A percentile compares a stretch with the other conserved stretches of the same genome.
Conservation (phyloP, 768 basidiomycete species). For the Termitomyces titanicus region DNA sequence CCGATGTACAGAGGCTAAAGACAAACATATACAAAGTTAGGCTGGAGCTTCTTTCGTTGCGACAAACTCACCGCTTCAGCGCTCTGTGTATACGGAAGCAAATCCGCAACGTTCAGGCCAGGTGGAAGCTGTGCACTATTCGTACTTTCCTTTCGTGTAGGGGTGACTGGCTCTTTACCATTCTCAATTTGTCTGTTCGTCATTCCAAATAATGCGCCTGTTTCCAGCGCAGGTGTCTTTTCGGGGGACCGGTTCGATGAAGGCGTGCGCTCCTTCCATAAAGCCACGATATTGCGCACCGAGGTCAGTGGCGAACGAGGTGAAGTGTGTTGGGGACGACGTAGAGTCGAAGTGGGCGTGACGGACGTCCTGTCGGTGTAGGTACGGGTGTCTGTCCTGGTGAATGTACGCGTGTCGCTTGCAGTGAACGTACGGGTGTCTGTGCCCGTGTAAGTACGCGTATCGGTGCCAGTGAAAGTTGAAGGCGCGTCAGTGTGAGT, state of each 20-base stretch:
- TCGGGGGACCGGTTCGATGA: constrained; percentile 32
- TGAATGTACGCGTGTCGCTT: constrained; percentile 28
- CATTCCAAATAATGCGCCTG: constrained; percentile 52
- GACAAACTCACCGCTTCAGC: constrained; percentile 40
- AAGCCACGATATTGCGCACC: constrained; percentile 72
- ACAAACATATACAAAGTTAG: constrained; percentile 18
- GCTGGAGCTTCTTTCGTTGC: not conserved
- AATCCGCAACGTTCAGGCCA: constrained; percentile 40
- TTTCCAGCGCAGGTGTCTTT: constrained; percentile 31
- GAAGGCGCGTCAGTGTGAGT: constrained; percentile 20
- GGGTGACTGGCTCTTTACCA: constrained; percentile 19
- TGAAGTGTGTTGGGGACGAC: constrained; percentile 54
- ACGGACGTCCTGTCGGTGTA: constrained; percentile 36
- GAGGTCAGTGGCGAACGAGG: constrained; percentile 71
- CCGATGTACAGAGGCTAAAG: constrained; percentile 84
- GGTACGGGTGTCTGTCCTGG: constrained; percentile 5
- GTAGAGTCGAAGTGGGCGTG: constrained; percentile 52
- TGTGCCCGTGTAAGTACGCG: constrained; percentile 3
- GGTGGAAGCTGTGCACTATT: constrained; percentile 34
- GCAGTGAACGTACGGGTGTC: constrained; percentile 25
- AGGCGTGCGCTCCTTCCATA: constrained; percentile 80
- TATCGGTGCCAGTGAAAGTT: not conserved
- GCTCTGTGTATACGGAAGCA: constrained; percentile 46
- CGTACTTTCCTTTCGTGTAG: constrained; percentile 22
- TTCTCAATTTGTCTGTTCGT: constrained; percentile 32